Percentiles rank a stretch among this genome's conserved stretches.
Conservation (phyloP, 2,329 filamentous ascomycete species). For the Calonectria crousiana region DNA sequence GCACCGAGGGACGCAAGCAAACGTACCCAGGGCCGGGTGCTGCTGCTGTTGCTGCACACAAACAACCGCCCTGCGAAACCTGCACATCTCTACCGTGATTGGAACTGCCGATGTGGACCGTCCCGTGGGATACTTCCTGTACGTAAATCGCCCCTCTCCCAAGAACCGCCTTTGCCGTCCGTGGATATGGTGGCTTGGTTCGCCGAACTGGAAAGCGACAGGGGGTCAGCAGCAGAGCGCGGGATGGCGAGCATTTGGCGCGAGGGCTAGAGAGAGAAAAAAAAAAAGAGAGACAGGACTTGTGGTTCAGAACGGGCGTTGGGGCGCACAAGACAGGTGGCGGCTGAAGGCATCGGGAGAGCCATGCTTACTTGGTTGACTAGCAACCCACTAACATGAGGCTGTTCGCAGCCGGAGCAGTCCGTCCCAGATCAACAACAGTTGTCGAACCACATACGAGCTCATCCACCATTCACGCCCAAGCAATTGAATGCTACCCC, state of each 20-base stretch:
- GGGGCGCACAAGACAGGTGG: neutral
- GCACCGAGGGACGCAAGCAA: neutral
- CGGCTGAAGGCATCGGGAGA: neutral
- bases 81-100: slow-evolving; percentile 13
- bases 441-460: neutral
- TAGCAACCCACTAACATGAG: neutral
- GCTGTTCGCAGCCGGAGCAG: slow-evolving; percentile 5
- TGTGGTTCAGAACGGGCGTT: neutral
- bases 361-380: neutral
- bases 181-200: slow-evolving; percentile 19
- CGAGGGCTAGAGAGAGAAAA: neutral
- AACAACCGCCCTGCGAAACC: neutral
- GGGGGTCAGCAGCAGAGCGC: neutral
- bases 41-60: neutral
- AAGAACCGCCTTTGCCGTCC: slow-evolving; percentile 14
- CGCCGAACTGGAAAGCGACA: neutral
- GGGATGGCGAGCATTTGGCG: neutral
- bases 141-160: slow-evolving; percentile 24
- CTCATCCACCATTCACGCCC: neutral
- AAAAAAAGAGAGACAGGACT: neutral
- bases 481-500: neutral
- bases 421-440: neutral
- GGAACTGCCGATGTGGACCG: slow-evolving; percentile 25
- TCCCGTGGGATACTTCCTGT: slow-evolving; percentile 22
- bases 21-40: neutral